Evolutionary conservation across 129 eudicot species (phyloP), one percentile per base, ranked within the genome.

Genomic region (Centrapalus pauciflorus): DNA sequence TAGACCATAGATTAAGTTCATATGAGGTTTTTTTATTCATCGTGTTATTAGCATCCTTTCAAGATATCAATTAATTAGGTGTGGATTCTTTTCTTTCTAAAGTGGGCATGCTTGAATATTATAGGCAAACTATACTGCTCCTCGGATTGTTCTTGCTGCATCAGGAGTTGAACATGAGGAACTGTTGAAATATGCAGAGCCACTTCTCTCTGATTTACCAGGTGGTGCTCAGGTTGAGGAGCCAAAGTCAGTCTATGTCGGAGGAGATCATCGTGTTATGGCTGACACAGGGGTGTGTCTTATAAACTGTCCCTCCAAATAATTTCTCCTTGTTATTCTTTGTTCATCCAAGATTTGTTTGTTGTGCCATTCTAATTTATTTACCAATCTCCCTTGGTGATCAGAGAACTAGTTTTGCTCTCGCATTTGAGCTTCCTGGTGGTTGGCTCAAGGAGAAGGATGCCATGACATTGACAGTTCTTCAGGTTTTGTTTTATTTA

Each of bases 81-180:
- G 17, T 29, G 35, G 27, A 13, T 13, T 48, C 13, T 57, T 62
- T 55, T 25, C 67, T 27, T 13, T 2, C 13, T 72, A 62, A 46
- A 55, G 55, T 63, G 33, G 50, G 64, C 49, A 64, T 66, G 33
- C 45, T 61, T 64, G 51, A 60, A 71, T 40, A 41, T 64, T 55
- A 21, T 52, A 93, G 95, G 85, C 69, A 69, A 83, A 88, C 72
- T 93, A 77, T 73, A 89, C 95, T 73, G 99, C 96, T 71, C 75
- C 92, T 9, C 81, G 99, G 55, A 93, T 89, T 77, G 96, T 89
- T 20, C 93, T 93, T 70, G 86, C 95, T 67, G 96, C 96, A 37
- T 83, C 87, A 13, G 96, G 99, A 4, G 95, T 93, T 74, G 96
- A 93, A 62, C 99, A 93, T 16, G 95, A 89, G 46, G 88, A 88